Evolutionary conservation across 139 green algal species (phyloP).

Genomic region (Ulvella scutata): DNA sequence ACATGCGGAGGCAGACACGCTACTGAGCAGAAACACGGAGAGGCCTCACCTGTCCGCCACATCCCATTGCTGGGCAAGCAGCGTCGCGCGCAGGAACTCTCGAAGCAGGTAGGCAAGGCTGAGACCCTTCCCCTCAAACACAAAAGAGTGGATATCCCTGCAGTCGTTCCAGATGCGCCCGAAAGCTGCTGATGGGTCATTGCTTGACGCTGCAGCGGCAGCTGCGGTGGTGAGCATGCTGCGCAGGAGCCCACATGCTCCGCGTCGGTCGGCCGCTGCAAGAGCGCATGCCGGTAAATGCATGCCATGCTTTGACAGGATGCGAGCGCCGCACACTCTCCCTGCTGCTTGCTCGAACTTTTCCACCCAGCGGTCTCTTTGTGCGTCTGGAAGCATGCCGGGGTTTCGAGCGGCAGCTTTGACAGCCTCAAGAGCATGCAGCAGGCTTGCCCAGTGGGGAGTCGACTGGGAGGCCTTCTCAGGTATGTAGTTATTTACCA

Average conservation of each 20-base stretch:
- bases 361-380: neutral
- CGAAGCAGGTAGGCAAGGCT: neutral
- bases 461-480: neutral
- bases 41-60: neutral
- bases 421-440: neutral
- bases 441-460: neutral
- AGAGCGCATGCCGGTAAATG: neutral
- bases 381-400: neutral
- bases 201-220: neutral
- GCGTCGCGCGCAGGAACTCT: neutral
- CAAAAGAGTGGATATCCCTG: neutral
- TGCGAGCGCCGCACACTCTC: neutral
- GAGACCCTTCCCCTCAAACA: neutral
- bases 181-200: neutral
- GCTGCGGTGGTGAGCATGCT: neutral
- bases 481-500: neutral
- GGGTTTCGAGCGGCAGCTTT: neutral
- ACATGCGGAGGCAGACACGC: too few species aligned
- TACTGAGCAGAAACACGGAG: neutral
- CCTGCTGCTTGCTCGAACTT: neutral
- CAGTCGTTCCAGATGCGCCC: neutral
- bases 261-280: neutral
- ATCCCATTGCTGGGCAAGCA: neutral
- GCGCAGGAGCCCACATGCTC: neutral
- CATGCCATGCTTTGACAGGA: neutral